phyloP scores from a whole-genome alignment of 495 filamentous ascomycete genomes.

The Geoglossum glabrum region DNA sequence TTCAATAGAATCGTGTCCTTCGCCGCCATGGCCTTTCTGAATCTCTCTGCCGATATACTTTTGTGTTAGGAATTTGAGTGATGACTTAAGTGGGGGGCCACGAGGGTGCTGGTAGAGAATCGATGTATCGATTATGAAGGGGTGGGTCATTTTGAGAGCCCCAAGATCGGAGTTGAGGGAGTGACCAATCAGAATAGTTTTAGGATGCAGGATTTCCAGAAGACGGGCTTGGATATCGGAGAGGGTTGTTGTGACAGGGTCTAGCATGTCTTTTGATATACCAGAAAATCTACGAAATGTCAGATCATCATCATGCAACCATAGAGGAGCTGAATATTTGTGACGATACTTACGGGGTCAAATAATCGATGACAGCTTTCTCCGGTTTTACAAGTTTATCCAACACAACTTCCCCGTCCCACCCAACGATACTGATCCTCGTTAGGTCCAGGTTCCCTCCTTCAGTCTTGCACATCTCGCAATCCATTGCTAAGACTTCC shows the following conservation, averaged over 20 bases:
- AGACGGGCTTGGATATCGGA: conserved; percentile 64
- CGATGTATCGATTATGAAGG: conserved; percentile 78
- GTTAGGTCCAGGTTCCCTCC: conserved; percentile 59
- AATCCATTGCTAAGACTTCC: conserved; percentile 70
- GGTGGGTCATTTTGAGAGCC: conserved; percentile 69
- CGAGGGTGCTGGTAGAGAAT: conserved; percentile 68
- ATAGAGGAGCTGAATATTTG: background rate
- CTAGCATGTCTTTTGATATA: conserved; percentile 68
- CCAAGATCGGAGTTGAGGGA: conserved; percentile 78
- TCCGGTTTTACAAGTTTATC: conserved; percentile 86
- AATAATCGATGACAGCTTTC: conserved; percentile 67
- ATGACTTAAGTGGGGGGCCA: conserved; percentile 49
- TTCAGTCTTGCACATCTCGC: conserved; percentile 86
- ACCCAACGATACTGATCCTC: conserved; percentile 64
- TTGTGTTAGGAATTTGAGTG: conserved; percentile 65
- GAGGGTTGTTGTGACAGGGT: conserved; percentile 63
- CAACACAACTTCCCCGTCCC: conserved; percentile 65
- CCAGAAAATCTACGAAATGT: conserved; percentile 39
- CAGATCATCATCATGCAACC: background rate
- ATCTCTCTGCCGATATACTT: conserved; percentile 69
- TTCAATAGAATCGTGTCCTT: conserved; percentile 79
- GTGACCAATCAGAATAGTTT: conserved; percentile 72
- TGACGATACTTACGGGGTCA: conserved; percentile 39
- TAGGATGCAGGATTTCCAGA: conserved; percentile 47
- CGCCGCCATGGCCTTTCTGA: conserved; percentile 46